These are phyloP conservation scores for Arachnopeziza araneosa DNA, from an alignment of 2,329 filamentous ascomycete genomes.

Conservation along the genomic window DNA sequence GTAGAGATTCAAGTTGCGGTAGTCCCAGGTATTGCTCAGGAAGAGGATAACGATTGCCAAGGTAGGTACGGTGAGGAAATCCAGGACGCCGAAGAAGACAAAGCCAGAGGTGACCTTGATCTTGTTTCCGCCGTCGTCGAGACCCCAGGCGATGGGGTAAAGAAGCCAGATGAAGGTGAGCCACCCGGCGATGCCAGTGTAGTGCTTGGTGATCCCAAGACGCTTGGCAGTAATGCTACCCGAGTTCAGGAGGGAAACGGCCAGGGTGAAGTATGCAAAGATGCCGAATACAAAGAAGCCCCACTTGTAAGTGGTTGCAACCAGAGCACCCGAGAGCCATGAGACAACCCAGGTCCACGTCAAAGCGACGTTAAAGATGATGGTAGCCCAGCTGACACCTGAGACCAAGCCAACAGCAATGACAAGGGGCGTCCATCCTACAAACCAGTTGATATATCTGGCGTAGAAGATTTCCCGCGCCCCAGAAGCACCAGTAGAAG, in stretches of 20 bases:
- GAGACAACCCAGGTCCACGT: constrained; percentile 60
- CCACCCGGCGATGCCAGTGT: constrained; percentile 49
- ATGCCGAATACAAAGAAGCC: constrained; percentile 56
- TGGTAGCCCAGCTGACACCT: constrained; percentile 58
- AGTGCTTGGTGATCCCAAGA: constrained; percentile 49
- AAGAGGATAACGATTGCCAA: constrained; percentile 11
- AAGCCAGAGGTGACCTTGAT: constrained; percentile 60
- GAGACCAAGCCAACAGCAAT: constrained; percentile 56
- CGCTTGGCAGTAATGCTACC: constrained; percentile 47
- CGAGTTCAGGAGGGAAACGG: constrained; percentile 51
- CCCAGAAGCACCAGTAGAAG: constrained; percentile 45
- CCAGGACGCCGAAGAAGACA: constrained; percentile 62
- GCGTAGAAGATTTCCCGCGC: constrained; percentile 60
- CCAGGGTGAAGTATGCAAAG: constrained; percentile 51
- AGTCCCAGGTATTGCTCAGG: constrained; percentile 17
- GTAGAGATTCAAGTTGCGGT: constrained; percentile 20
- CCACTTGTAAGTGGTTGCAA: constrained; percentile 59
- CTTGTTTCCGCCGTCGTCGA: constrained; percentile 58
- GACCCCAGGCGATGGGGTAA: constrained; percentile 60
- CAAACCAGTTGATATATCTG: constrained; percentile 57
- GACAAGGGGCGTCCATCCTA: constrained; percentile 48
- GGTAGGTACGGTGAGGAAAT: constrained; percentile 57
- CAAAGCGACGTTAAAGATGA: constrained; percentile 54
- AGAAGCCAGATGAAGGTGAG: constrained; percentile 56
- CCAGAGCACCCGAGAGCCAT: constrained; percentile 58